Percentiles rank a stretch among this genome's conserved stretches.
phyloP scores from a whole-genome alignment of 495 filamentous ascomycete species.

The Aspergillus conjunctus region DNA sequence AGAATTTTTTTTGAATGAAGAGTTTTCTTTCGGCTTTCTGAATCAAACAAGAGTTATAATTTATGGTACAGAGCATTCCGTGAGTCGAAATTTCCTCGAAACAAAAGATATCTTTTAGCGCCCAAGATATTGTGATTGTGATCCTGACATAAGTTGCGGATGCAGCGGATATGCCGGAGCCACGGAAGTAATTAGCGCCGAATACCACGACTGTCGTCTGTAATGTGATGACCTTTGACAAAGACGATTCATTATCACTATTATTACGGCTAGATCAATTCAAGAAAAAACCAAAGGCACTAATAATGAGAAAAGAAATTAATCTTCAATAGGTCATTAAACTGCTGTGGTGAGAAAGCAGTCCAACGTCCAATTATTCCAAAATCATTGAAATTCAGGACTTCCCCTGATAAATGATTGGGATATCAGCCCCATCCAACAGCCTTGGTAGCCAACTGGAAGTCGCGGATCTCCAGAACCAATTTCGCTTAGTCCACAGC shows the following conservation, averaged over 20 bases:
- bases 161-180: slow-evolving; percentile 33
- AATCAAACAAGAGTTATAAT: slow-evolving; percentile 13
- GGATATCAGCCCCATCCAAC: not conserved
- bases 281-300: not conserved
- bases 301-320: slow-evolving; percentile 7
- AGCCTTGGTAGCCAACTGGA: slow-evolving; percentile 32
- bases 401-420: slow-evolving; percentile 18
- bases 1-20: not conserved
- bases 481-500: slow-evolving; percentile 43
- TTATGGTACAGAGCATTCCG: not conserved
- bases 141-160: slow-evolving; percentile 26
- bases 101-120: not conserved
- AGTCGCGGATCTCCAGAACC: slow-evolving; percentile 30
- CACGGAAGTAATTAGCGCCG: slow-evolving; percentile 35
- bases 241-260: not conserved
- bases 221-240: not conserved
- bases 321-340: not conserved
- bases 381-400: slow-evolving; percentile 6
- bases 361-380: slow-evolving; percentile 1
- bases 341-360: no score
- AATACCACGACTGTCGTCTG: slow-evolving; percentile 2
- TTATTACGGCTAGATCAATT: not conserved
- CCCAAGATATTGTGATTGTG: not conserved
- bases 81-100: not conserved
- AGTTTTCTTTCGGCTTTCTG: slow-evolving; percentile 17